Base-by-base conservation (phyloP, 768 basidiomycete genomes). In the Auricularia sp. region DNA sequence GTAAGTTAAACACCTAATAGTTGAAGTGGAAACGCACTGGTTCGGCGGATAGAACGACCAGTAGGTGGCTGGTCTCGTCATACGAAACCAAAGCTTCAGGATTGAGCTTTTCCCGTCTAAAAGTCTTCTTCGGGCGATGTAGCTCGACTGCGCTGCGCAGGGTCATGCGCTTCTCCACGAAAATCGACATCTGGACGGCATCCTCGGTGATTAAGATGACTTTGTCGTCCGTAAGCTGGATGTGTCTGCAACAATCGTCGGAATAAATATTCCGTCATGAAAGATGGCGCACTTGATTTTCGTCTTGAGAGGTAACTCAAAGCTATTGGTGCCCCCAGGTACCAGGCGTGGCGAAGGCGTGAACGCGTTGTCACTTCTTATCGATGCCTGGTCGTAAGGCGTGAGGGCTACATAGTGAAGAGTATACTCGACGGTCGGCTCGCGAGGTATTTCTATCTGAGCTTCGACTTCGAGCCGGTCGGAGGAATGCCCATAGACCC, bases 61-160 rank as follows among this genome's bases (percentile, higher is more conserved):
- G 67, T 71, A 81, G 77, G 2, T 79, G 78, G 66, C 77, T 82
- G 12, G 73, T 70, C 67, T 86, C 84, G 56, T 86, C 83, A 64
- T 78, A 84, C 0, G 84, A 75, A 3, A 85, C 61, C 10, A 80
- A 16, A 59, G 77, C 74, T 4, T 79, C 73, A 2, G 74, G 70
- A 0, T 80, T 83, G 11, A 84, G 75, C 68, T 80, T 83, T 64
- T 80, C 78, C 6, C 74, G 76, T 63, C 77, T 74, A 16, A 85
- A 69, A 0, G 21, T 35, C 61, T 78, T 78, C 39, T 73, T 70
- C 6, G 64, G 62, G 0, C 68, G 63, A 3, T 65, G 43, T 4
- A 68, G 68, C 0, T 47, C 14, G 10, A 83, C 68, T 0, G 78
- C 74, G 12, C 70, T 51, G 47, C 18, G 16, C 11, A 51, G 47